Evolutionary conservation across 2,329 filamentous ascomycete genomes (phyloP).

Genomic region (Diplocarpon rosae): DNA sequence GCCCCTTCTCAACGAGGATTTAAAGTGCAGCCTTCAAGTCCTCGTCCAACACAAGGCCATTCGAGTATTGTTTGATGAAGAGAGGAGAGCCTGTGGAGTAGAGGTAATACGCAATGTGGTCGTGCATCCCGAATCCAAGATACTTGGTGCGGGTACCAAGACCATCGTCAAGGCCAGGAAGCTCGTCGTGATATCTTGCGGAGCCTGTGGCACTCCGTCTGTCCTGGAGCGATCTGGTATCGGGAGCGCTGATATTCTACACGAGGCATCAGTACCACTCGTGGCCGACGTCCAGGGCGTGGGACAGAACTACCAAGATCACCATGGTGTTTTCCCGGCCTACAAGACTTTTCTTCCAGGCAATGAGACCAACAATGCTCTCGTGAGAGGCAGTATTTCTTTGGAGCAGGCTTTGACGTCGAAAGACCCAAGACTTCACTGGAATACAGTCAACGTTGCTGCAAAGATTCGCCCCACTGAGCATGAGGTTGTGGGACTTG

Average conservation of each 20-base stretch:
- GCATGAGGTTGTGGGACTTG: slow-evolving; percentile 39
- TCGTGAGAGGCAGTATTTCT: neutral
- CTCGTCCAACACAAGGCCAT: slow-evolving; percentile 42
- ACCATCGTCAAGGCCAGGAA: slow-evolving; percentile 32
- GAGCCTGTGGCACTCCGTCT: slow-evolving; percentile 21
- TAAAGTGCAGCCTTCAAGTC: slow-evolving; percentile 45
- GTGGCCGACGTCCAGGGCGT: slow-evolving; percentile 37
- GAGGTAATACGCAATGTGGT: neutral
- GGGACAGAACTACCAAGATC: slow-evolving; percentile 41
- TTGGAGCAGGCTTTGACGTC: neutral
- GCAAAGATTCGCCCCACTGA: slow-evolving; percentile 43
- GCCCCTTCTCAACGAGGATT: slow-evolving; percentile 33
- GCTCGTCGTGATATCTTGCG: slow-evolving; percentile 36
- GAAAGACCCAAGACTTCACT: slow-evolving; percentile 34
- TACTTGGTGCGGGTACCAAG: too few relatives aligned
- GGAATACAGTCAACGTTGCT: slow-evolving; percentile 39
- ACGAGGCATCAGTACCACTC: slow-evolving; percentile 33
- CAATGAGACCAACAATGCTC: slow-evolving; percentile 16
- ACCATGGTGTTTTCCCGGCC: slow-evolving; percentile 34
- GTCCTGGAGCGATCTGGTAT: slow-evolving; percentile 52
- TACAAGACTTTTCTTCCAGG: slow-evolving; percentile 37
- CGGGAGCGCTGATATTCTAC: slow-evolving; percentile 36
- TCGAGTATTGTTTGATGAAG: slow-evolving; percentile 35
- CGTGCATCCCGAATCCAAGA: neutral
- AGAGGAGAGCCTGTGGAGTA: neutral